These are phyloP conservation scores for Purshia tridentata DNA, from an alignment of 306 rosid genomes.

Conservation along the genomic window DNA sequence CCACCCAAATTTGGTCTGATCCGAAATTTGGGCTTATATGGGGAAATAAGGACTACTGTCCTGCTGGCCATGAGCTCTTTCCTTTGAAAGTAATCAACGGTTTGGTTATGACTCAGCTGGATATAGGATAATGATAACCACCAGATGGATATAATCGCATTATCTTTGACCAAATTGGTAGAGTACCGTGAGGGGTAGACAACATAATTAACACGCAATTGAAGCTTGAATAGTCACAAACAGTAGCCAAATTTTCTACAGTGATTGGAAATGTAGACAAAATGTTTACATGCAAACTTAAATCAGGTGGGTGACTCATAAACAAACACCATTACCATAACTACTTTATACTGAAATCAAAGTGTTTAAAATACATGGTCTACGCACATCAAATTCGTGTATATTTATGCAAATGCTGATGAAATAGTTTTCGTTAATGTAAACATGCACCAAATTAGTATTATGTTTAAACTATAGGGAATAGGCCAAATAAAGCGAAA, in stretches of 20 bases:
- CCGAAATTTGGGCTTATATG: no score
- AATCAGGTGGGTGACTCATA: neutral
- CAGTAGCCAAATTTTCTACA: neutral
- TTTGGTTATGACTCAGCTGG: slow-evolving; percentile 16
- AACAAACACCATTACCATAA: neutral
- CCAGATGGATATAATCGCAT: neutral
- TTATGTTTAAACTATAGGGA: no score
- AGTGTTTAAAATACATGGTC: no score
- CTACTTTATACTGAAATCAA: no score
- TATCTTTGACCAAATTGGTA: slow-evolving; percentile 12
- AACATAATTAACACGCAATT: neutral
- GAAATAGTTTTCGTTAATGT: no score
- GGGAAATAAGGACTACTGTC: no score
- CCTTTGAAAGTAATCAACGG: slow-evolving; percentile 5
- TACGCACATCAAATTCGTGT: no score
- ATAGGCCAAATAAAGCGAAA: no score
- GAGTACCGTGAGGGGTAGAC: slow-evolving; percentile 2
- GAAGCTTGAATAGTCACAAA: neutral
- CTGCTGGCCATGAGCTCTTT: neutral
- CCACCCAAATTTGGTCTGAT: no score
- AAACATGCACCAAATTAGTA: no score
- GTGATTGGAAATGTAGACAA: neutral
- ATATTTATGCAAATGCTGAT: no score
- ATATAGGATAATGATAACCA: slow-evolving; percentile 7
- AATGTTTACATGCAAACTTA: neutral